Base-by-base conservation (phyloP, 1,139 yeast species). In the Magnusiomyces tetraspermus region DNA sequence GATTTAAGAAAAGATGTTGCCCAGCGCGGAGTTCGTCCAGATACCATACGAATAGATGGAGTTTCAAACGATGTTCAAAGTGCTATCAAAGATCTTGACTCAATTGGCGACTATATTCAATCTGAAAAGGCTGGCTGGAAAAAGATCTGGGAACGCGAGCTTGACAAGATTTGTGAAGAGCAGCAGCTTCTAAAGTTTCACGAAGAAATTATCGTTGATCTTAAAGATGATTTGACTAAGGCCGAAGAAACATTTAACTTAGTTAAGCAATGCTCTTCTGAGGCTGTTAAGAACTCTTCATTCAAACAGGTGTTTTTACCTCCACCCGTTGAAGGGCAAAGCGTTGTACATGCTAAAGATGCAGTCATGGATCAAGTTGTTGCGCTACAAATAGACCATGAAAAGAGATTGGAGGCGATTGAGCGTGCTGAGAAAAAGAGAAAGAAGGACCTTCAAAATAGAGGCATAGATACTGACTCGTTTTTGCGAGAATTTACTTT, bases 1-100 rank as follows among this genome's bases (percentile, higher is more conserved):
- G 89, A 89, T 1, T 72, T 92, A 55, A 76, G 97, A 55, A 83
- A 88, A 60, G 98, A 90, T 68, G 96, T 92, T 13, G 96, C 96
- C 0, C 87, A 83, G 57, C 77, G 97, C 58, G 96, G 97, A 21
- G 94, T 89, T 0, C 78, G 90, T 48, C 90, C 95, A 15, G 74
- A 88, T 0, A 80, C 78, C 47, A 82, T 84, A 57, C 95, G 89
- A 62, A 70, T 92, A 40, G 82, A 78, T 45, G 71, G 75, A 31
- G 84, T 94, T 1, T 63, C 76, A 15, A 80, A 79, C 59, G 95
- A 89, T 59, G 75, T 92, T 26, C 71, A 64, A 3, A 73, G 70
- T 1, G 92, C 95, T 0, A 76, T 77, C 54, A 53, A 60, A 0
- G 76, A 77, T 19, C 72, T 90, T 48, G 67, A 68, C 2, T 67